Conservation (phyloP, 371 early-diverging fungal genomes). For the Mucor circinelloides region DNA sequence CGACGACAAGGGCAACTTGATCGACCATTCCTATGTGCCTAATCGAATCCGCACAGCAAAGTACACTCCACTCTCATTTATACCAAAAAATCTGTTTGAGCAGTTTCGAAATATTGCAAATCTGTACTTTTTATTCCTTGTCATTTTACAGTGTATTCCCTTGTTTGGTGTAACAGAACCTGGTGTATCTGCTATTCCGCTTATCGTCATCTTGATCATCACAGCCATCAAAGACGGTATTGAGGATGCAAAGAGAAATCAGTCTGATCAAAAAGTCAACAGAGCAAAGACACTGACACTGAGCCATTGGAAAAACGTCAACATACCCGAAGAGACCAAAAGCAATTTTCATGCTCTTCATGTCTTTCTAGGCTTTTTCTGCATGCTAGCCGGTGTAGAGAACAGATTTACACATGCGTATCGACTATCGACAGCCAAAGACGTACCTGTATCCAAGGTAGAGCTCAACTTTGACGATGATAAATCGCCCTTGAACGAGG, state of each 20-base stretch:
- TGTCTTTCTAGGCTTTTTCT: slow-evolving; percentile 39
- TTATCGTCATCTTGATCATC: slow-evolving; percentile 77
- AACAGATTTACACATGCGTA: slow-evolving; percentile 24
- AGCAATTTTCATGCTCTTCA: slow-evolving; percentile 28
- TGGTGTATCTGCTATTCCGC: slow-evolving; percentile 82
- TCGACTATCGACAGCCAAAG: slow-evolving; percentile 24
- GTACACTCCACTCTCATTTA: slow-evolving; percentile 83
- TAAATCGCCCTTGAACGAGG: slow-evolving; percentile 13
- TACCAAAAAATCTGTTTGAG: slow-evolving; percentile 91
- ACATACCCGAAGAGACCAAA: slow-evolving; percentile 30
- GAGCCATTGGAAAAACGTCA: slow-evolving; percentile 60
- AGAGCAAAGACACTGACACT: slow-evolving; percentile 53
- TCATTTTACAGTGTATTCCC: slow-evolving; percentile 83
- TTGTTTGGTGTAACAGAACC: slow-evolving; percentile 72
- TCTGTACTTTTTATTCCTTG: slow-evolving; percentile 87
- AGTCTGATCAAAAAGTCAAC: slow-evolving; percentile 78
- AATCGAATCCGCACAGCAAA: slow-evolving; percentile 84
- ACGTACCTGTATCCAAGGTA: slow-evolving; percentile 3
- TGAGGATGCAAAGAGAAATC: slow-evolving; percentile 92
- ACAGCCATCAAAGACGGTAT: slow-evolving; percentile 93
- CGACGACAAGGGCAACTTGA: slow-evolving; percentile 25
- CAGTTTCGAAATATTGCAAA: slow-evolving; percentile 94
- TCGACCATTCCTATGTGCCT: slow-evolving; percentile 29
- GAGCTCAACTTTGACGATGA: slow-evolving; percentile 14
- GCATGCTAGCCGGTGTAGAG: slow-evolving; percentile 26